These are phyloP conservation scores for Falciphora oryzae DNA, from an alignment of 2,329 filamentous ascomycete genomes.

Conservation along the genomic window DNA sequence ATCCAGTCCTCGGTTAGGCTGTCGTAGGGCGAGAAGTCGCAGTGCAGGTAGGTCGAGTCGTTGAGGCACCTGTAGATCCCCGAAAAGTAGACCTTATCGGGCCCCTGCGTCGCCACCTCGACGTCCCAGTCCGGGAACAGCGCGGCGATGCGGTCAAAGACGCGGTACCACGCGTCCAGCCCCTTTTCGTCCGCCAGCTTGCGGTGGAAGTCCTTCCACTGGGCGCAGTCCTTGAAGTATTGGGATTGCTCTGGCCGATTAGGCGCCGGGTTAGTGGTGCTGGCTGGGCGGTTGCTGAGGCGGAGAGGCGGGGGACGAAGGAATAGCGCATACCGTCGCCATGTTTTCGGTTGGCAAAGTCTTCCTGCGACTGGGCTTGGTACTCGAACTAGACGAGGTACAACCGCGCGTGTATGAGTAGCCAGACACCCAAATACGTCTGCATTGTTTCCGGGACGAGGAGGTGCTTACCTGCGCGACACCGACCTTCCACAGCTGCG, in stretches of 20 bases:
- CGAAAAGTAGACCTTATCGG: neutral
- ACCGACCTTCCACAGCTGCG: slow-evolving; percentile 1
- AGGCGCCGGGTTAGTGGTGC: neutral
- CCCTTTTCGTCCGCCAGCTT: neutral
- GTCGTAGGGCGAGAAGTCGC: slow-evolving; percentile 3
- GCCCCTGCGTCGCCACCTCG: neutral
- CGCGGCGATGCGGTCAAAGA: neutral
- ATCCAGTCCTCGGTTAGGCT: slow-evolving; percentile 3
- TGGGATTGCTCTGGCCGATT: neutral
- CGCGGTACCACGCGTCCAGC: neutral
- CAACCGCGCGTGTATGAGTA: no score
- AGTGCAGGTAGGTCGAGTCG: neutral
- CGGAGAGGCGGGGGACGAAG: neutral
- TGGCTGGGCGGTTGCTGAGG: neutral
- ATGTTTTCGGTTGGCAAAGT: neutral
- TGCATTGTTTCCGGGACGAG: no score
- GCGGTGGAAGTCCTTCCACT: neutral
- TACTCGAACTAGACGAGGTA: neutral
- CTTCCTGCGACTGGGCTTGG: neutral
- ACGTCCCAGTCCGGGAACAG: slow-evolving; percentile 3
- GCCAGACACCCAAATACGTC: no score
- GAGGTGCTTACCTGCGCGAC: neutral
- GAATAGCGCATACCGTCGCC: neutral
- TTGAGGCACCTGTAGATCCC: neutral
- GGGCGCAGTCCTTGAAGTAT: slow-evolving; percentile 2